phyloP scores from a whole-genome alignment of 2,329 filamentous ascomycete genomes.

The Pseudogymnoascus sp. region DNA sequence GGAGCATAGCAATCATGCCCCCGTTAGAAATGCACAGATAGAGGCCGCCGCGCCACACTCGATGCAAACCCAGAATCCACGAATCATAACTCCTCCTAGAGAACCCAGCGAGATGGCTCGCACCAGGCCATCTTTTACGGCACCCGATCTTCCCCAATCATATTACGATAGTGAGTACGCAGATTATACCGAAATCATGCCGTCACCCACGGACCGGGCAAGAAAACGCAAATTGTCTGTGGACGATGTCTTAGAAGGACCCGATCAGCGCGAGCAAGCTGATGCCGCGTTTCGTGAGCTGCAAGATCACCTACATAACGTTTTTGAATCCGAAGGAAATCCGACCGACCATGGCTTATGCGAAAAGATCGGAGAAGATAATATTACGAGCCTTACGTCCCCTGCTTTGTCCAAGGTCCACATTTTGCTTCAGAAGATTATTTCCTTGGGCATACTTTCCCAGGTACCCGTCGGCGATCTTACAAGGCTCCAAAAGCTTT shows the following conservation, averaged over 20 bases:
- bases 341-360: conserved; percentile 31
- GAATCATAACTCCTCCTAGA: neutral
- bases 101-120: conserved; percentile 4
- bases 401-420: conserved; percentile 66
- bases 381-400: conserved; percentile 59
- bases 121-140: conserved; percentile 18
- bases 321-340: conserved; percentile 73
- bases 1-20: neutral
- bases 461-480: conserved; percentile 70
- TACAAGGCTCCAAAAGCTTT: conserved; percentile 67
- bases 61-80: neutral
- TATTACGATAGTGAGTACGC: conserved; percentile 25
- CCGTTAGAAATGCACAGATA: neutral
- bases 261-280: conserved; percentile 76
- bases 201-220: conserved; percentile 18
- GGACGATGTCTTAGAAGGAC: conserved; percentile 43
- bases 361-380: conserved; percentile 39
- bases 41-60: neutral
- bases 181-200: conserved; percentile 20
- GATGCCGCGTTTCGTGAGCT: conserved; percentile 67
- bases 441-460: conserved; percentile 59
- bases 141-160: conserved; percentile 19
- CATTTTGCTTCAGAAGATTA: conserved; percentile 64
- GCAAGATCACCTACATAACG: conserved; percentile 58
- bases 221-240: conserved; percentile 46